Percentiles rank a stretch among this genome's conserved stretches.
Evolutionary conservation across 495 filamentous ascomycete genomes (phyloP).

Genomic region (Glarea lozoyensis): DNA sequence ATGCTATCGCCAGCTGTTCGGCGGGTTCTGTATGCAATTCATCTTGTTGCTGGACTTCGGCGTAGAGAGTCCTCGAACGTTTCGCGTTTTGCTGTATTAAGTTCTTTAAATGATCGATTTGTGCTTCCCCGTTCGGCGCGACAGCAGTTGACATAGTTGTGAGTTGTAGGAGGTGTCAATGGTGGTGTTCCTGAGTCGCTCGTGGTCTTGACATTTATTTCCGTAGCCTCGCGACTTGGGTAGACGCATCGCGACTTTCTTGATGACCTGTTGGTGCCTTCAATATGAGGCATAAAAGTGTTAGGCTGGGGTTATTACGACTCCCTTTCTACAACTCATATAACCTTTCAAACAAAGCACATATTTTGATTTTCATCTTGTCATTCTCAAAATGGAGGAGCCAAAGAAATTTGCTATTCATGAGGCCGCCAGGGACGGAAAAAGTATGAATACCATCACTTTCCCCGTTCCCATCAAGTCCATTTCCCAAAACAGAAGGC

Average conservation of each 20-base stretch:
- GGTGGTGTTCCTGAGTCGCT: too few species aligned
- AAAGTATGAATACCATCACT: slow-evolving; percentile 43
- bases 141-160: slow-evolving; percentile 17
- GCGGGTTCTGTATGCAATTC: slow-evolving; percentile 22
- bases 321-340: neutral
- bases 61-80: slow-evolving; percentile 59
- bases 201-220: slow-evolving; percentile 1
- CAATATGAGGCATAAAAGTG: neutral
- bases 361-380: neutral
- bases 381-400: slow-evolving; percentile 9
- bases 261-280: neutral
- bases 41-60: slow-evolving; percentile 35
- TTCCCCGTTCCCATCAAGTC: neutral
- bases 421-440: slow-evolving; percentile 80
- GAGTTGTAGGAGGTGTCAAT: neutral
- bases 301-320: slow-evolving; percentile 2
- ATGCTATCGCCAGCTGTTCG: slow-evolving; percentile 43
- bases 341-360: neutral
- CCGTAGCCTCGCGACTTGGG: slow-evolving; percentile 5
- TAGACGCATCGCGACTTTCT: too few species aligned
- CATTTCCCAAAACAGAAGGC: neutral
- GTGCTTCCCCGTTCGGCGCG: slow-evolving; percentile 13
- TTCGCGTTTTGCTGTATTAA: slow-evolving; percentile 54
- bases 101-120: slow-evolving; percentile 12
- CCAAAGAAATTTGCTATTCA: slow-evolving; percentile 74